A percentile compares a stretch with the other conserved stretches of the same genome.
Evolutionary conservation across 148 eudicot genomes (phyloP).

Genomic region (Cornus kousa): DNA sequence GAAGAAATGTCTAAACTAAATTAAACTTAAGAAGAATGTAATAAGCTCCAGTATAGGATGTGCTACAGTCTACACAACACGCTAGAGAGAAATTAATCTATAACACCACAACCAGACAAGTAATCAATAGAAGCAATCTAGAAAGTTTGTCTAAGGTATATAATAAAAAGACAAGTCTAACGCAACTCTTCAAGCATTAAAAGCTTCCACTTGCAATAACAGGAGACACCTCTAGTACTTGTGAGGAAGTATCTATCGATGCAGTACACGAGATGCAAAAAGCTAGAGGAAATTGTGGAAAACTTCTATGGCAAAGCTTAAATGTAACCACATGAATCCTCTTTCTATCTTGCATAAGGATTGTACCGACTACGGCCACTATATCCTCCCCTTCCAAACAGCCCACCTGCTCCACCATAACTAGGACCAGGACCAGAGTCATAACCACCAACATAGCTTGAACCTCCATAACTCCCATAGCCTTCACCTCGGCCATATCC

Average conservation of each 20-base stretch:
- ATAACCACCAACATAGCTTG: slow-evolving; percentile 42
- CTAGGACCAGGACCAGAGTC: slow-evolving; percentile 44
- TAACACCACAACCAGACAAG: slow-evolving; percentile 11
- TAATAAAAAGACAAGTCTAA: slow-evolving; percentile 5
- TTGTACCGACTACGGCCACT: neutral
- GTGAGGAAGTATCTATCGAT: too few species aligned
- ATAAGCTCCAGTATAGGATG: neutral
- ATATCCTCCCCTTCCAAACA: slow-evolving; percentile 59
- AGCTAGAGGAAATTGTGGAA: too few species aligned
- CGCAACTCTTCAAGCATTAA: neutral
- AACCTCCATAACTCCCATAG: slow-evolving; percentile 46
- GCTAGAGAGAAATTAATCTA: slow-evolving; percentile 8
- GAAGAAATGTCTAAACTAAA: slow-evolving; percentile 4
- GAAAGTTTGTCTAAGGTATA: slow-evolving; percentile 6
- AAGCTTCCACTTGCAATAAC: too few species aligned
- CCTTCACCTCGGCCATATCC: slow-evolving; percentile 49
- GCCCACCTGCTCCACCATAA: slow-evolving; percentile 50
- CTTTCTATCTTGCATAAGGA: too few species aligned
- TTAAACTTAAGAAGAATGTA: slow-evolving; percentile 9
- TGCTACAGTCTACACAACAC: neutral
- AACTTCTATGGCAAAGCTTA: neutral
- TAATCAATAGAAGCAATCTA: neutral
- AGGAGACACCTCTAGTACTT: neutral
- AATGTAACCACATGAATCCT: too few species aligned
- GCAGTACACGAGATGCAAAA: too few species aligned